These are phyloP conservation scores for Colletotrichum acutatum DNA, from an alignment of 2,329 filamentous ascomycete genomes.

Conservation along the genomic window DNA sequence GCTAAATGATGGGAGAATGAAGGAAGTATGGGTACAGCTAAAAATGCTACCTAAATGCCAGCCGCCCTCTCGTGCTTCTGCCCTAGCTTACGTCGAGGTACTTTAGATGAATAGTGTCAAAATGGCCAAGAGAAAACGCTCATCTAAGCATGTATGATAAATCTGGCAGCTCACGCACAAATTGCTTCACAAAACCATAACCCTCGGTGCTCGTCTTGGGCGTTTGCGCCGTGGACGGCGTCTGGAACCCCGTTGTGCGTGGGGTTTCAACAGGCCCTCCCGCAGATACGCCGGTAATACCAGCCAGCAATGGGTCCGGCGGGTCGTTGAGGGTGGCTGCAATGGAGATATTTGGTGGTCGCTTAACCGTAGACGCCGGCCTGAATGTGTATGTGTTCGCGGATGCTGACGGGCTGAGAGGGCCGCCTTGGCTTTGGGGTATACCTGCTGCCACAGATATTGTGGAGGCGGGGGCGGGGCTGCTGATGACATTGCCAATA, in stretches of 20 bases:
- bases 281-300: slow-evolving; percentile 17
- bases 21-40: not conserved
- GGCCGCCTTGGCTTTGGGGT: slow-evolving; percentile 20
- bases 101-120: not conserved
- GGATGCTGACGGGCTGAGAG: slow-evolving; percentile 5
- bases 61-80: not conserved
- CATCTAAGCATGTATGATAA: slow-evolving; percentile 59
- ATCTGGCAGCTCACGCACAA: slow-evolving; percentile 54
- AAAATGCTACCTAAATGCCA: not conserved
- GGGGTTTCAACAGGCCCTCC: slow-evolving; percentile 7
- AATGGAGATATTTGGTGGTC: slow-evolving; percentile 20
- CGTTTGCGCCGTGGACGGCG: slow-evolving; percentile 6
- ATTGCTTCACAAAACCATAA: slow-evolving; percentile 46
- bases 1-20: slow-evolving; percentile 5
- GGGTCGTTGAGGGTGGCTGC: slow-evolving; percentile 4
- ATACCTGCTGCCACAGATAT: not conserved
- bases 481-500: slow-evolving; percentile 25
- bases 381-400: slow-evolving; percentile 2
- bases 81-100: not conserved
- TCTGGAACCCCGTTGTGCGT: slow-evolving; percentile 10
- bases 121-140: slow-evolving; percentile 5
- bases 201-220: slow-evolving; percentile 38
- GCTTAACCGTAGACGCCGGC: slow-evolving; percentile 21
- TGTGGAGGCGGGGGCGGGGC: slow-evolving; percentile 32
- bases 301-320: slow-evolving; percentile 13